Base-by-base conservation (phyloP, 768 basidiomycete species). In the Phaeotremella skinneri region DNA sequence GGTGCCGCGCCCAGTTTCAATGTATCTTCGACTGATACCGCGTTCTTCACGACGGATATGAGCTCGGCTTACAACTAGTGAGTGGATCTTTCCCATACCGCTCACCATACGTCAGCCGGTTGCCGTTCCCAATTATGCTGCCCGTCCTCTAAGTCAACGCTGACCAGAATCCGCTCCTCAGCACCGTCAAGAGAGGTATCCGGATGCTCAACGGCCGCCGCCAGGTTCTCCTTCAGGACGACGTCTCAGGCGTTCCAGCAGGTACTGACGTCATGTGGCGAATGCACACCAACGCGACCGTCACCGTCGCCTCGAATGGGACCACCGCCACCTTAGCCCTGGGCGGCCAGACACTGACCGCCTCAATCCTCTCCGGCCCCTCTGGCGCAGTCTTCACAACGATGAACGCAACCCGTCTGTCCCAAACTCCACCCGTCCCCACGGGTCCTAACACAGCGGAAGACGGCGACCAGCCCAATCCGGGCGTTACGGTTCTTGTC, bases 271-370 rank as follows among this genome's bases (percentile, higher is more conserved):
- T 96, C 47, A 63, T 71, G 61, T 96, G 94, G 94, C 85, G 91
- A 48, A 89, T 90, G 82, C 92, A 98, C 78, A 97, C 94, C 56
- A 98, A 98, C 78, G 93, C 94, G 11, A 90, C 91, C 2, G 70
- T 83, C 61, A 55, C 76, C 16, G 76, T 90, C 34, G 68, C 74
- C 56, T 69, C 78, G 53, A 64, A 72, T 56, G 78, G 75, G 53
- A 83, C 82, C 3, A 83, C 85, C 0, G 94, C 91, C 0, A 90
- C 86, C 2, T 80, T 99, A 61, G 79, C 78, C 5, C 83, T 93
- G 51, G 88, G 82, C 43, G 85, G 83, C 29, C 78, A 89, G 76
- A 86, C 82, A 41, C 78, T 90, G 79, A 73, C 79, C 53, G 83
- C 91, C 61, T 73, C 81, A 39, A 83, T 97, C 25, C 72, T 90